These are phyloP conservation scores for Pulicaria dysenterica DNA, from an alignment of 129 eudicot genomes.

Conservation along the genomic window DNA sequence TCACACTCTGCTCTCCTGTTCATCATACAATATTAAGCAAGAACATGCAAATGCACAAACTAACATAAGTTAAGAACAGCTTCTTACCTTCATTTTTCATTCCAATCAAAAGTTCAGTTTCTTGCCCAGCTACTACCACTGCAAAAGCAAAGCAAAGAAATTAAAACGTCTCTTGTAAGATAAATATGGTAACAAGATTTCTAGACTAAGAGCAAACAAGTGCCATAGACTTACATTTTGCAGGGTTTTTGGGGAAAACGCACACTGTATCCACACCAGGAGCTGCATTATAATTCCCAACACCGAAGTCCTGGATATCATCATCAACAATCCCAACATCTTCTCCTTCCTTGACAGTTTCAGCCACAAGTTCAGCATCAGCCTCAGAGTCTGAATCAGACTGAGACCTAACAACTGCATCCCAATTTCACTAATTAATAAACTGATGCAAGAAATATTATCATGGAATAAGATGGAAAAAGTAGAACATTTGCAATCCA, in stretches of 20 bases:
- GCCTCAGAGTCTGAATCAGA: conserved; percentile 61
- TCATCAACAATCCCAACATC: conserved; percentile 74
- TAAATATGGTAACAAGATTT: conserved; percentile 3
- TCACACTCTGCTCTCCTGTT: conserved; percentile 68
- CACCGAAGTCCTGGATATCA: conserved; percentile 61
- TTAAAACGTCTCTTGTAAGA: background rate
- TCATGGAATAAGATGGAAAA: conserved; percentile 10
- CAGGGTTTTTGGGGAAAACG: conserved; percentile 85
- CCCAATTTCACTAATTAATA: conserved; percentile 14
- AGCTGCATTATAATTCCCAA: conserved; percentile 68
- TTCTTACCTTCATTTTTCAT: conserved; percentile 80
- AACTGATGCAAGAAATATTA: conserved; percentile 8
- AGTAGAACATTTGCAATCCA: conserved; percentile 5
- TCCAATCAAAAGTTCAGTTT: conserved; percentile 77
- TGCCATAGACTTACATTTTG: conserved; percentile 46
- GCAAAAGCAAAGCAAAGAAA: conserved; percentile 37
- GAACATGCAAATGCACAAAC: conserved; percentile 4
- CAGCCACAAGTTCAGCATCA: conserved; percentile 47
- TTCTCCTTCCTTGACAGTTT: conserved; percentile 51
- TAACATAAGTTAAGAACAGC: conserved; percentile 11
- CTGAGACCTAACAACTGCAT: conserved; percentile 79
- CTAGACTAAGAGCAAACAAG: background rate
- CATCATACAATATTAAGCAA: conserved; percentile 12
- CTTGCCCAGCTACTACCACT: conserved; percentile 86
- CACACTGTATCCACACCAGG: conserved; percentile 85